A percentile compares a stretch with the other conserved stretches of the same genome.
phyloP scores from a whole-genome alignment of 202 grass and related monocot species.

The Digitaria exilis region DNA sequence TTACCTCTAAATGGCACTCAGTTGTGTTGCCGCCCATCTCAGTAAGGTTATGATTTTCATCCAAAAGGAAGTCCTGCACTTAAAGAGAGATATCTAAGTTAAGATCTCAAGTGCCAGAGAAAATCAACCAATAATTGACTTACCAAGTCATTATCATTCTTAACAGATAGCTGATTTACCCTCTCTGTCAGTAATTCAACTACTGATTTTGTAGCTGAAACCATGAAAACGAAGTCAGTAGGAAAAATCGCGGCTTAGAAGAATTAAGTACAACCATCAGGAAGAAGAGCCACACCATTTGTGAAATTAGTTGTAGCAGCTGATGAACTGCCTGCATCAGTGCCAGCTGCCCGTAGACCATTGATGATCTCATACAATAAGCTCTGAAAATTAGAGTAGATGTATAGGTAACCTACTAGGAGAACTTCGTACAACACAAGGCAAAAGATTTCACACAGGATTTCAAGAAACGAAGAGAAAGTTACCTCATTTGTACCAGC shows the following conservation, averaged over 20 bases:
- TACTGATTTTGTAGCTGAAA: conserved; percentile 88
- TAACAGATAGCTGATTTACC: conserved; percentile 71
- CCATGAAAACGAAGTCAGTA: conserved; percentile 45
- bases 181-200: conserved; percentile 94
- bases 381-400: conserved; percentile 57
- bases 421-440: neutral
- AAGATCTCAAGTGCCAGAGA: conserved; percentile 22
- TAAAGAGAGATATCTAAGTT: conserved; percentile 37
- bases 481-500: conserved; percentile 80
- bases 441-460: conserved; percentile 20
- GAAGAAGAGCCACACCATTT: conserved; percentile 47
- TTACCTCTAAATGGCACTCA: conserved; percentile 68
- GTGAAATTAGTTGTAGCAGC: conserved; percentile 65
- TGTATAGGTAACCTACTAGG: conserved; percentile 32
- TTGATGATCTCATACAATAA: conserved; percentile 96
- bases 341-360: conserved; percentile 68
- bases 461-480: conserved; percentile 30
- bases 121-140: conserved; percentile 35
- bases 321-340: conserved; percentile 85
- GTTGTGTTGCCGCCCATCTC: conserved; percentile 49
- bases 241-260: neutral
- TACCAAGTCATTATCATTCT: conserved; percentile 87
- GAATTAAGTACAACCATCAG: neutral
- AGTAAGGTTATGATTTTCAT: conserved; percentile 79
- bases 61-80: conserved; percentile 89